Percentiles rank a stretch among this genome's conserved stretches.
Evolutionary conservation across 2,329 filamentous ascomycete species (phyloP).

Genomic region (Claviceps spartinae): DNA sequence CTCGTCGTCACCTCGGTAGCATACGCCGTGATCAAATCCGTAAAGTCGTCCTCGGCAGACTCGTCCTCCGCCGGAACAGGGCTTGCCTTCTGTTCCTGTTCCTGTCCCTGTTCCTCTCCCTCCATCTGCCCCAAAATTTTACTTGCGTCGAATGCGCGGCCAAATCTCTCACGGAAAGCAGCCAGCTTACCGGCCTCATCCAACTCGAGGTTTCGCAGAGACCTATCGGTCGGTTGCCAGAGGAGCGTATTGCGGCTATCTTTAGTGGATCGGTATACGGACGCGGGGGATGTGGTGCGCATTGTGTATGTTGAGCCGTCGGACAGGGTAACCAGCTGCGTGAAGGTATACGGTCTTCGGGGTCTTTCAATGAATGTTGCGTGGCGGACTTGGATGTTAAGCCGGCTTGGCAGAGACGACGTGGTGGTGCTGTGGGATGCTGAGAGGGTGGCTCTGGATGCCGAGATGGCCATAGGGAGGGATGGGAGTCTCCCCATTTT

Average conservation of each 20-base stretch:
- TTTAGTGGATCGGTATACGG: slow-evolving; percentile 50
- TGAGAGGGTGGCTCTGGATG: slow-evolving; percentile 13
- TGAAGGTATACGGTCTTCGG: slow-evolving; percentile 91
- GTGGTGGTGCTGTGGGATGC: slow-evolving; percentile 13
- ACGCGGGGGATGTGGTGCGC: slow-evolving; percentile 59
- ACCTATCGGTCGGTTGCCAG: slow-evolving; percentile 79
- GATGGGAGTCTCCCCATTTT: slow-evolving; percentile 18
- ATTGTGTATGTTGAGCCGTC: slow-evolving; percentile 78
- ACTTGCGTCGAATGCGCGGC: slow-evolving; percentile 62
- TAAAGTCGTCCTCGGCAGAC: slow-evolving; percentile 19
- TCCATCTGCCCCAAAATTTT: slow-evolving; percentile 18
- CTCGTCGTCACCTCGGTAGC: slow-evolving; percentile 22
- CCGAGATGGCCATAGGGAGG: slow-evolving; percentile 16
- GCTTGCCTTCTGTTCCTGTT: not conserved
- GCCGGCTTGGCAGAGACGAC: slow-evolving; percentile 12
- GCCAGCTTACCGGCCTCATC: slow-evolving; percentile 87
- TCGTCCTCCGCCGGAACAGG: slow-evolving; percentile 11
- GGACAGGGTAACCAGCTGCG: slow-evolving; percentile 84
- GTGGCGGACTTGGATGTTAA: slow-evolving; percentile 50
- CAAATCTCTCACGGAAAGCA: slow-evolving; percentile 76
- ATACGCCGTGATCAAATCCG: slow-evolving; percentile 41
- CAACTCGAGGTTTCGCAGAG: slow-evolving; percentile 76
- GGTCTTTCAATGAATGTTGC: slow-evolving; percentile 78
- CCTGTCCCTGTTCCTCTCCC: slow-evolving; percentile 15
- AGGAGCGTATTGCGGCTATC: slow-evolving; percentile 80